Evolutionary conservation across 352 stramenopile species (phyloP).

Genomic region (Pythium utonaiense): DNA sequence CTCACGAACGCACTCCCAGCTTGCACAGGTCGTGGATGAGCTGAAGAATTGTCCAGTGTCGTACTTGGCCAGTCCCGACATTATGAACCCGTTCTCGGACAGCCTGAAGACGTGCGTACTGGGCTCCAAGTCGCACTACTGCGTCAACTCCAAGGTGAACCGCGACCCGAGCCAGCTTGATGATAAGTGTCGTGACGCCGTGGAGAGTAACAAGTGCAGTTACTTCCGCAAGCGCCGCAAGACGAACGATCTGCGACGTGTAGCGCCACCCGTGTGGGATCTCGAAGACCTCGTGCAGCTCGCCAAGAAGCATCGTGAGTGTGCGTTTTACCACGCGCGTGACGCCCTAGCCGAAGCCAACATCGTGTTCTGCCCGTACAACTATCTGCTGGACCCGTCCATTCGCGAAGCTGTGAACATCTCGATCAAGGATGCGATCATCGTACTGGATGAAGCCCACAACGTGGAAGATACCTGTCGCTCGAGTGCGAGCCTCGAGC

Average conservation of each 20-base stretch:
- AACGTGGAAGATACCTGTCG: slow-evolving; percentile 88
- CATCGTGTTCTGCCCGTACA: slow-evolving; percentile 88
- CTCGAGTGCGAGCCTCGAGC: slow-evolving; percentile 69
- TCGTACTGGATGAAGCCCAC: slow-evolving; percentile 85
- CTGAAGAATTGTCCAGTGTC: slow-evolving; percentile 70
- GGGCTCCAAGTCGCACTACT: slow-evolving; percentile 77
- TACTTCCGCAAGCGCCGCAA: slow-evolving; percentile 57
- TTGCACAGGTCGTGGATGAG: slow-evolving; percentile 78
- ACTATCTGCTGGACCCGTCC: slow-evolving; percentile 78
- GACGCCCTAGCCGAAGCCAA: slow-evolving; percentile 52
- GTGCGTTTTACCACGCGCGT: slow-evolving; percentile 69
- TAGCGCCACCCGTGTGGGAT: slow-evolving; percentile 73
- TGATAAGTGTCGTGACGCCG: slow-evolving; percentile 65
- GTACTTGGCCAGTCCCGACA: slow-evolving; percentile 46
- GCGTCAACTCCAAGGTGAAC: slow-evolving; percentile 76
- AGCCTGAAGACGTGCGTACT: slow-evolving; percentile 77
- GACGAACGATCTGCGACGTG: slow-evolving; percentile 43
- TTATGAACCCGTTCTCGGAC: slow-evolving; percentile 29
- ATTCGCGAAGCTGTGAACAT: slow-evolving; percentile 73
- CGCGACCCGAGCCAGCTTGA: slow-evolving; percentile 51
- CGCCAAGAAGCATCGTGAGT: slow-evolving; percentile 74
- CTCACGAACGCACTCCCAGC: slow-evolving; percentile 85
- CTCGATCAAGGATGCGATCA: slow-evolving; percentile 65
- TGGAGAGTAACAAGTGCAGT: slow-evolving; percentile 50
- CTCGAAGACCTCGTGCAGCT: slow-evolving; percentile 79